A percentile compares a stretch with the other conserved stretches of the same genome.
Conservation (phyloP, 2,329 filamentous ascomycete genomes). For the Scytalidium sp. region DNA sequence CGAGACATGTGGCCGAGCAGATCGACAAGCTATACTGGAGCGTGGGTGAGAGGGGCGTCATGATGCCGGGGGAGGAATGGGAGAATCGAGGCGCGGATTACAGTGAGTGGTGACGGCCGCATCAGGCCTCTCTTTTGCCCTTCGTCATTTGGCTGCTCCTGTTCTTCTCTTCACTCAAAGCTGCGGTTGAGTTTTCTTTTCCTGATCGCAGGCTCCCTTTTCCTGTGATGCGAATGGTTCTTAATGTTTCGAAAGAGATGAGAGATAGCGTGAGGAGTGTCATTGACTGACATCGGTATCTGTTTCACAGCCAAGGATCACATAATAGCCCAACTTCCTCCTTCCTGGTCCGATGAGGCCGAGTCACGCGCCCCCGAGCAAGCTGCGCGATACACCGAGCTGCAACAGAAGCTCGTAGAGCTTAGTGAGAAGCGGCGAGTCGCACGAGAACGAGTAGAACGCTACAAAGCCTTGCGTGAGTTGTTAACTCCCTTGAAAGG, state of each 20-base stretch:
- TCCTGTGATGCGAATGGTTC: no score
- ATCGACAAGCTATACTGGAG: conserved; percentile 63
- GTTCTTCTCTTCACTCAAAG: neutral
- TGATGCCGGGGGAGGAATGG: conserved; percentile 36
- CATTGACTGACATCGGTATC: no score
- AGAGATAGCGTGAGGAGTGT: no score
- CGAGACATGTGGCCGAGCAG: conserved; percentile 69
- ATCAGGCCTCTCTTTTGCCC: neutral
- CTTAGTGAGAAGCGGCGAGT: conserved; percentile 45
- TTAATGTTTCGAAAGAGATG: no score
- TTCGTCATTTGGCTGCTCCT: neutral
- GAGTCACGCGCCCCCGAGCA: conserved; percentile 34
- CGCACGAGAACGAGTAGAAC: conserved; percentile 39
- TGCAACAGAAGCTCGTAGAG: conserved; percentile 44
- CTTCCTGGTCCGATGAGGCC: conserved; percentile 29
- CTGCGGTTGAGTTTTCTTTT: no score
- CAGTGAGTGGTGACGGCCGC: conserved; percentile 20
- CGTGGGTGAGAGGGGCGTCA: conserved; percentile 34
- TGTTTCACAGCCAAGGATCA: conserved; percentile 14
- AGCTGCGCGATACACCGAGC: conserved; percentile 48
- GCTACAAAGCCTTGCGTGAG: conserved; percentile 45
- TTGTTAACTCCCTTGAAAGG: conserved; percentile 50
- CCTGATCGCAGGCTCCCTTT: no score
- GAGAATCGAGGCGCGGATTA: conserved; percentile 33
- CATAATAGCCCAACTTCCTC: conserved; percentile 24